Conservation (phyloP, 768 basidiomycete genomes). For the Crassisporium funariophilum region DNA sequence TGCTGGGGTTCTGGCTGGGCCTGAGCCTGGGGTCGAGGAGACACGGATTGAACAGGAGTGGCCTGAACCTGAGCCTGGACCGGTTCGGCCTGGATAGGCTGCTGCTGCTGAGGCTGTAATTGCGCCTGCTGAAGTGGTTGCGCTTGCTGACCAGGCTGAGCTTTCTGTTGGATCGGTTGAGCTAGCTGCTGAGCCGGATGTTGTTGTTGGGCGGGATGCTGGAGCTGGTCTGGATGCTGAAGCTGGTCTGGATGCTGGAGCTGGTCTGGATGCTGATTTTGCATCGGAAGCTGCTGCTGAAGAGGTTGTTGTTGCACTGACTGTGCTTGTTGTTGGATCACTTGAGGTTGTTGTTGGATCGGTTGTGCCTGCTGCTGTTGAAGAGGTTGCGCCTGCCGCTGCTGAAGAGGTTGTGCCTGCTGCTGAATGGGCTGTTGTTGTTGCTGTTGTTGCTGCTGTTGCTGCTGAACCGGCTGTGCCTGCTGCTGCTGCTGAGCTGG, state of each 20-base stretch:
- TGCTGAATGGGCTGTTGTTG: conserved; percentile 9
- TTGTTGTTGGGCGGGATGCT: conserved; percentile 13
- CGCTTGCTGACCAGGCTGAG: conserved; percentile 6
- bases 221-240: too few species aligned
- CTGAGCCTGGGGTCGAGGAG: conserved; percentile 26
- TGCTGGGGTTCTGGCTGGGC: conserved; percentile 28
- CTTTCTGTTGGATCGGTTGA: conserved; percentile 13
- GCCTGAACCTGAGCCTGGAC: conserved; percentile 21
- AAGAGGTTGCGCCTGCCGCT: conserved; percentile 7
- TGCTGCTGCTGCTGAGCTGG: conserved; percentile 33
- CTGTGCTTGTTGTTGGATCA: conserved; percentile 14
- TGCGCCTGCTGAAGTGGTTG: conserved; percentile 23
- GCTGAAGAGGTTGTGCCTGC: conserved; percentile 18
- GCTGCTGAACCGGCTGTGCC: conserved; percentile 19
- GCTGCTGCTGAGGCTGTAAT: conserved; percentile 23
- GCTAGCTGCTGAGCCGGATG: conserved; percentile 14
- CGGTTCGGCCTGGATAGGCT: too few species aligned
- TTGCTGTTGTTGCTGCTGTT: conserved; percentile 10
- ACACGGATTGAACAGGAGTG: conserved; percentile 21
- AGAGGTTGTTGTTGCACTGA: conserved; percentile 1
- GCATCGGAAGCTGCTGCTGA: conserved; percentile 4
- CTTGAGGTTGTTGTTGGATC: conserved; percentile 15
- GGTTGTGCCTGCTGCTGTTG: conserved; percentile 12
- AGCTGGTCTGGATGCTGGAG: too few species aligned
- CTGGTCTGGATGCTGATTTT: background rate